Base-by-base conservation (phyloP, 2,329 filamentous ascomycete genomes). In the Fusarium staphyleae region DNA sequence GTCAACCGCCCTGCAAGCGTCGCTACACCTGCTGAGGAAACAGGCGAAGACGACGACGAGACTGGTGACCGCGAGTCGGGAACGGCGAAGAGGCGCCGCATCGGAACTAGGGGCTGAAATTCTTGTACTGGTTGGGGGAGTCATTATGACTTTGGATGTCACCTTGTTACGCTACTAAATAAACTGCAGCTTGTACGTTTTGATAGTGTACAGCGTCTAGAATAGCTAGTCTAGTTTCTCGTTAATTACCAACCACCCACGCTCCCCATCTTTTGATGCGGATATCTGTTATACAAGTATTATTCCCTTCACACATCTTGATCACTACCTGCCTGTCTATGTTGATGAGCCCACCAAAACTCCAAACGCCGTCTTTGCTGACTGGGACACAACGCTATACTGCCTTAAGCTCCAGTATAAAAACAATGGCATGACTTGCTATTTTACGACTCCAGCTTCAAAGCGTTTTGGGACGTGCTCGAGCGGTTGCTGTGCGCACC, bases 21-120 rank as follows among this genome's bases (percentile, higher is more conserved):
- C 9, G 73, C 74, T 9, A 74, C 72, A 3, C 72, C 73, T 2
- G 78, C 76, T 3, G 79, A 81, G 40, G 75, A 77, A 48, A 80
- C 74, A 18, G 76, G 73, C 2, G 80, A 81, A 48, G 79, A 81
- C 12, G 78, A 81, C 39, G 80, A 82, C 40, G 79, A 81, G 48
- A 66, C 74, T 54, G 76, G 73, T 3, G 80, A 82, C 36, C 75
- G 68, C 6, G 73, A 74, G 18, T 65, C 67, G 10, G 71, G 70
- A 16, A 69, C 70, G 22, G 64, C 69, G 4, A 76, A 77, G 58
- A 70, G 73, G 50, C 63, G 74, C 48, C 74, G 73, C 37, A 62
- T 75, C 28, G 69, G 66, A 36, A 68, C 68, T 15, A 70, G 74
- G 61, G 69, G 66, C 39, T 76, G 70, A 64, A 36, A 32, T 32